A percentile compares a stretch with the other conserved stretches of the same genome.
phyloP scores from a whole-genome alignment of 371 early-diverging fungal species.

The Mucor mucedo region DNA sequence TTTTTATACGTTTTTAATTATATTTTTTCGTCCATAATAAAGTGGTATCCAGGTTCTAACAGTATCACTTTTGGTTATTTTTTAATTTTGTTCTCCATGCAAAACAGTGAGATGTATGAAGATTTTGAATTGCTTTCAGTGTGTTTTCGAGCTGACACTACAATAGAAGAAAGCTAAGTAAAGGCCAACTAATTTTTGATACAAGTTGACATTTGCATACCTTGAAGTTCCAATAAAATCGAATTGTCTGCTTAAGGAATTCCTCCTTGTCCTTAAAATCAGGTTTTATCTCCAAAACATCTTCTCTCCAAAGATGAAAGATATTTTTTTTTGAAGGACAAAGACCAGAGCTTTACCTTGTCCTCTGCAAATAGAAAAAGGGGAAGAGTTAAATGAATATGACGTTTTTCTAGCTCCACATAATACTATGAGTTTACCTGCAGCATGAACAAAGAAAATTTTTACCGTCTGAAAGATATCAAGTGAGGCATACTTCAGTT shows the following conservation, averaged over 20 bases:
- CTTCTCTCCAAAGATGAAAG: background rate
- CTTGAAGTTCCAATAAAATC: background rate
- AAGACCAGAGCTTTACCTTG: background rate
- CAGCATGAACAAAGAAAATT: background rate
- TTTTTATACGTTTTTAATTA: no score
- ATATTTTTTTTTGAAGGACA: background rate
- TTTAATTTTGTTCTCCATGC: no score
- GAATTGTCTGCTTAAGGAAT: constrained; percentile 1
- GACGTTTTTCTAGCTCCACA: constrained; percentile 3
- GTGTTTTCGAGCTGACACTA: constrained; percentile 3
- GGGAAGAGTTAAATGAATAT: constrained; percentile 3
- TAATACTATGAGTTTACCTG: constrained; percentile 3
- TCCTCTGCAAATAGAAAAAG: constrained; percentile 1
- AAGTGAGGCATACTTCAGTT: constrained; percentile 7
- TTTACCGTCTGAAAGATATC: constrained; percentile 3
- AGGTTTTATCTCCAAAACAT: constrained; percentile 1
- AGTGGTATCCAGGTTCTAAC: no score
- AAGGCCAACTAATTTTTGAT: constrained; percentile 1
- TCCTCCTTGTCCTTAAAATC: constrained; percentile 3
- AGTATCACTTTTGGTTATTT: no score
- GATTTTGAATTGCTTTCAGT: constrained; percentile 3
- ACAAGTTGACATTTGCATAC: constrained; percentile 3
- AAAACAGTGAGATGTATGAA: constrained; percentile 3
- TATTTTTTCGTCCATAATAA: no score
- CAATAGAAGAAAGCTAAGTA: constrained; percentile 3